phyloP scores from a whole-genome alignment of 441 rosid genomes.

The Bruguiera hainesii region DNA sequence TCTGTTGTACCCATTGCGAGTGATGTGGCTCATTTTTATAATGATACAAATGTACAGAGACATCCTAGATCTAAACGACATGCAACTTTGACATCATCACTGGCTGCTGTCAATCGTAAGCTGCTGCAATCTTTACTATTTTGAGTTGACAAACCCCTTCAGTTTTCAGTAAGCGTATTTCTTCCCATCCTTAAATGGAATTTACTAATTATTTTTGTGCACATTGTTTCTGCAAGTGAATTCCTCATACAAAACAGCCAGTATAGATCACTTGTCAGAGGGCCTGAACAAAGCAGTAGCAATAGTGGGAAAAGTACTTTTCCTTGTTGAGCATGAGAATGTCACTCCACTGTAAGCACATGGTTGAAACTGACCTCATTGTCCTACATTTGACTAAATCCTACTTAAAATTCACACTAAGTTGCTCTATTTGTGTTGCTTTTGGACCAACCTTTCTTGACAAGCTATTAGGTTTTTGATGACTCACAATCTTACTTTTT shows the following conservation, averaged over 20 bases:
- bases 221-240: constrained; percentile 32
- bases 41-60: constrained; percentile 34
- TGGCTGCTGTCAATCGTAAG: constrained; percentile 46
- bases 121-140: constrained; percentile 14
- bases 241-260: constrained; percentile 39
- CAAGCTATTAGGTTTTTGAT: constrained; percentile 2
- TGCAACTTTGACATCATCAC: constrained; percentile 42
- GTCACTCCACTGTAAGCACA: constrained; percentile 63
- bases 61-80: constrained; percentile 47
- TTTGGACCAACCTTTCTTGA: neutral
- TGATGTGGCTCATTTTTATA: constrained; percentile 9
- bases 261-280: constrained; percentile 45
- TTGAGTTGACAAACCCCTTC: neutral
- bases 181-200: neutral
- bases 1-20: neutral
- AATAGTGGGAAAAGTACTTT: constrained; percentile 53
- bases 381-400: neutral
- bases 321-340: constrained; percentile 57
- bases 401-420: neutral
- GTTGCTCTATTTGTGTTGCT: neutral
- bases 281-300: constrained; percentile 66
- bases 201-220: constrained; percentile 11
- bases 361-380: constrained; percentile 8
- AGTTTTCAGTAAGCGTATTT: neutral
- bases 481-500: neutral